phyloP scores from a whole-genome alignment of 192 early-diverging fungal genomes.

The Backusella parvicylindrica region DNA sequence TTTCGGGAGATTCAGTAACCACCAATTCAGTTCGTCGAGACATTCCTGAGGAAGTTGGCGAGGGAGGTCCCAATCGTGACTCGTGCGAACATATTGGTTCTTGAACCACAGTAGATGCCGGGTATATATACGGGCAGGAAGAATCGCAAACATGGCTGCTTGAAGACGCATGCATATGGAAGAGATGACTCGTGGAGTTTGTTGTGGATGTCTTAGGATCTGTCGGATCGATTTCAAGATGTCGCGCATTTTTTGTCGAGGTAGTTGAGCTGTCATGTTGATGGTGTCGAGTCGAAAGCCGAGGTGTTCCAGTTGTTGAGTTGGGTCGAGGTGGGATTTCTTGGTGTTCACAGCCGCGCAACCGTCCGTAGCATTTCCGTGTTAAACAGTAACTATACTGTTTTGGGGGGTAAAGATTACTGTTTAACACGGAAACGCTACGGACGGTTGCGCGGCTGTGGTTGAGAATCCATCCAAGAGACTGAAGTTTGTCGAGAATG shows the following conservation, averaged over 20 bases:
- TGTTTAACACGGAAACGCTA: no score
- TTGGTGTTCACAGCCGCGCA: no score
- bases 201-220: background rate
- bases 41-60: background rate
- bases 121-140: conserved; percentile 29
- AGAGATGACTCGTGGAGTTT: background rate
- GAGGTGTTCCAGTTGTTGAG: conserved; percentile 29
- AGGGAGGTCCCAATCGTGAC: background rate
- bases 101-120: conserved; percentile 22
- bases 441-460: no score
- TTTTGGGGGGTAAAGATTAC: no score
- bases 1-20: background rate
- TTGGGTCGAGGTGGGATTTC: conserved; percentile 20
- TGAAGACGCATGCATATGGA: conserved; percentile 18
- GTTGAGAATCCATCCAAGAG: conserved; percentile 23
- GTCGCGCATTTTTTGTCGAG: conserved; percentile 23
- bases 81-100: conserved; percentile 7
- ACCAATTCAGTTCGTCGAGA: conserved; percentile 1
- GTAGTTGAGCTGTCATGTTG: conserved; percentile 17
- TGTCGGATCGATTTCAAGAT: conserved; percentile 21
- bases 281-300: conserved; percentile 20
- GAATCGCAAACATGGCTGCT: conserved; percentile 26
- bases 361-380: no score
- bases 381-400: no score
- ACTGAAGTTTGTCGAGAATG: background rate